Percentiles rank a stretch among this genome's conserved stretches.
Evolutionary conservation across 2,329 filamentous ascomycete species (phyloP).

Genomic region (Colletotrichum shisoi): DNA sequence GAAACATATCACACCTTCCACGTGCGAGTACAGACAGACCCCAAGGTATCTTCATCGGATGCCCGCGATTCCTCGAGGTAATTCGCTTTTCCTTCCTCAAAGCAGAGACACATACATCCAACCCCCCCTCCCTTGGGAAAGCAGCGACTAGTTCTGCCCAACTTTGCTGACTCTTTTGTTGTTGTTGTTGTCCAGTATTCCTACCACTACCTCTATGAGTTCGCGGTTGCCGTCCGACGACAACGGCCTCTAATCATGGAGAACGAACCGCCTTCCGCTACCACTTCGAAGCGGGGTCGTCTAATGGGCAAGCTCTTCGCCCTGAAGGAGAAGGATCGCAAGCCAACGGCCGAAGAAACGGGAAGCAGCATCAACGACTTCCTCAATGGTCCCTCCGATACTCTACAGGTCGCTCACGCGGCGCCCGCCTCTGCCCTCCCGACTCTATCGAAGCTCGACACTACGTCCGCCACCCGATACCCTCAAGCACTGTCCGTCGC

Average conservation of each 20-base stretch:
- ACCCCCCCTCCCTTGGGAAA: slow-evolving; percentile 16
- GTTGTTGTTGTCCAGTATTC: slow-evolving; percentile 14
- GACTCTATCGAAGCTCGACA: slow-evolving; percentile 62
- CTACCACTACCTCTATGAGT: slow-evolving; percentile 26
- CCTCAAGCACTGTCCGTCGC: slow-evolving; percentile 61
- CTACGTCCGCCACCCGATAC: slow-evolving; percentile 62
- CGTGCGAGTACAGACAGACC: slow-evolving; percentile 18
- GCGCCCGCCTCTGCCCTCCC: slow-evolving; percentile 55
- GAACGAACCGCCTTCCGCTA: slow-evolving; percentile 53
- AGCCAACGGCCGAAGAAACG: slow-evolving; percentile 48
- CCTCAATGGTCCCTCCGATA: slow-evolving; percentile 64
- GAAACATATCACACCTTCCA: background rate
- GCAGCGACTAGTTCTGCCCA: background rate
- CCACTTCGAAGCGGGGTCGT: slow-evolving; percentile 60
- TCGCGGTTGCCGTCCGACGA: slow-evolving; percentile 23
- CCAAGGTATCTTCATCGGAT: slow-evolving; percentile 22
- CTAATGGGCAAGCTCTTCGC: slow-evolving; percentile 71
- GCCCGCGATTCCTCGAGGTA: slow-evolving; percentile 24
- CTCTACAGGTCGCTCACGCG: slow-evolving; percentile 61
- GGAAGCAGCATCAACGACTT: slow-evolving; percentile 65
- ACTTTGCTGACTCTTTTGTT: slow-evolving; percentile 33
- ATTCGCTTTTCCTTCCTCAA: slow-evolving; percentile 4
- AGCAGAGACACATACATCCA: slow-evolving; percentile 1
- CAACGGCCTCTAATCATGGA: slow-evolving; percentile 51
- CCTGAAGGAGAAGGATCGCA: slow-evolving; percentile 57